A percentile compares a stretch with the other conserved stretches of the same genome.
These are phyloP conservation scores for Aspergillus thermomutatus DNA, from an alignment of 2,329 filamentous ascomycete genomes.

Conservation along the genomic window DNA sequence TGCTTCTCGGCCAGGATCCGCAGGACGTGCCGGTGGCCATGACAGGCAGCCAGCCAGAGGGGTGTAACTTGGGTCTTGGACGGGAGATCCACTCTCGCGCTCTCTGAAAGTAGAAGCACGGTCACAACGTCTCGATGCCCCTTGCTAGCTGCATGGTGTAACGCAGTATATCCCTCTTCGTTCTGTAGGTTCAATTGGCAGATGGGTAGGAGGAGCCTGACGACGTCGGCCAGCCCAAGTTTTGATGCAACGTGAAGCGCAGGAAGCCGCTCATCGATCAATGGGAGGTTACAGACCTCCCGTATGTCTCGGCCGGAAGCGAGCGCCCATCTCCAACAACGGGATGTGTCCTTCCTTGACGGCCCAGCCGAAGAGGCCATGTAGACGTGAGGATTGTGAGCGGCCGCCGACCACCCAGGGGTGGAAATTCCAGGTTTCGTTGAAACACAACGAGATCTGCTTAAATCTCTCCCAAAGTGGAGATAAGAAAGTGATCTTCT, in stretches of 20 bases:
- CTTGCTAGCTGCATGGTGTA: constrained; percentile 3
- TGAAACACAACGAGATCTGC: constrained; percentile 12
- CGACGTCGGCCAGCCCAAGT: constrained; percentile 4
- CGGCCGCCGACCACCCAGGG: constrained; percentile 17
- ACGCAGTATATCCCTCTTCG: not conserved
- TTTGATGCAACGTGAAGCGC: constrained; percentile 19
- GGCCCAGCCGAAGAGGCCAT: constrained; percentile 21
- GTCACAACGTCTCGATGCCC: not conserved
- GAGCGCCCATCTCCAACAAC: constrained; percentile 10
- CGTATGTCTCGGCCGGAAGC: not conserved
- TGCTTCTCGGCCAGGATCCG: not conserved
- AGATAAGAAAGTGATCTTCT: constrained; percentile 5
- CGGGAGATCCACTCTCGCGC: not conserved
- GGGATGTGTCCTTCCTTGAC: constrained; percentile 17
- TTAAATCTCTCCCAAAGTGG: constrained; percentile 14
- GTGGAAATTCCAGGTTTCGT: constrained; percentile 22
- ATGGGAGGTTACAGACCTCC: constrained; percentile 14
- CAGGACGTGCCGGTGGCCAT: not conserved
- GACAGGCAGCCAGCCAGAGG: not conserved
- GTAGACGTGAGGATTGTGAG: constrained; percentile 13
- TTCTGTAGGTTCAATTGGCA: not conserved
- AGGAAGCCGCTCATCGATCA: constrained; percentile 15
- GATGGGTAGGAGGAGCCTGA: not conserved
- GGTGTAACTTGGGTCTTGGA: not conserved
- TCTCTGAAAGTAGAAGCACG: not conserved